phyloP scores from a whole-genome alignment of 78 protist genomes.

The Anaeramoeba flamelloides region DNA sequence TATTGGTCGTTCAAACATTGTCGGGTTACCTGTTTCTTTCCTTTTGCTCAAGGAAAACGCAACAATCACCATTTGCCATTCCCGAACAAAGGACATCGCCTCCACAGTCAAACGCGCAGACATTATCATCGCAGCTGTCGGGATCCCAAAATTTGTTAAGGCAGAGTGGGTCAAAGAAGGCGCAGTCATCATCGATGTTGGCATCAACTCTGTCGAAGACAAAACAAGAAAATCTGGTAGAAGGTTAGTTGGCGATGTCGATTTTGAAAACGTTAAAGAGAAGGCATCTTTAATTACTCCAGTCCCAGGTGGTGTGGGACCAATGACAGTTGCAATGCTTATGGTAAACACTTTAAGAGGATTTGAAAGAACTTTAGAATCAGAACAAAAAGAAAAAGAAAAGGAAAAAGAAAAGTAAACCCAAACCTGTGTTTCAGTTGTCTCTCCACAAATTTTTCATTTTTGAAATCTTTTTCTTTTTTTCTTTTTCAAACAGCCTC shows the following conservation, averaged over 20 bases:
- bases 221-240: conserved; percentile 13
- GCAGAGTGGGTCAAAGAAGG: conserved; percentile 72
- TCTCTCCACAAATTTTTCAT: too few species aligned
- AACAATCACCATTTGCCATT: conserved; percentile 77
- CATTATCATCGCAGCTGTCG: conserved; percentile 68
- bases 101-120: conserved; percentile 35
- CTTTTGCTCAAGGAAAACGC: conserved; percentile 49
- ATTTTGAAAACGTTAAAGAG: conserved; percentile 13
- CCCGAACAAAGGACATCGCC: conserved; percentile 40
- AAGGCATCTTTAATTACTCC: conserved; percentile 75
- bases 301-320: conserved; percentile 98
- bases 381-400: too few species aligned
- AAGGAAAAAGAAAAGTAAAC: too few species aligned
- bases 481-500: too few species aligned
- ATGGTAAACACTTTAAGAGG: conserved; percentile 61
- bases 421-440: too few species aligned
- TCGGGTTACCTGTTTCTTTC: background rate
- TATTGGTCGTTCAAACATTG: conserved; percentile 58
- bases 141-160: conserved; percentile 19
- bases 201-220: conserved; percentile 50
- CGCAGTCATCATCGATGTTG: conserved; percentile 73
- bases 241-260: conserved; percentile 19
- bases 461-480: too few species aligned
- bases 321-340: conserved; percentile 83
- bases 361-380: too few species aligned